A percentile compares a stretch with the other conserved stretches of the same genome.
These are phyloP conservation scores for Collybia sordida DNA, from an alignment of 768 basidiomycete species.

Conservation along the genomic window DNA sequence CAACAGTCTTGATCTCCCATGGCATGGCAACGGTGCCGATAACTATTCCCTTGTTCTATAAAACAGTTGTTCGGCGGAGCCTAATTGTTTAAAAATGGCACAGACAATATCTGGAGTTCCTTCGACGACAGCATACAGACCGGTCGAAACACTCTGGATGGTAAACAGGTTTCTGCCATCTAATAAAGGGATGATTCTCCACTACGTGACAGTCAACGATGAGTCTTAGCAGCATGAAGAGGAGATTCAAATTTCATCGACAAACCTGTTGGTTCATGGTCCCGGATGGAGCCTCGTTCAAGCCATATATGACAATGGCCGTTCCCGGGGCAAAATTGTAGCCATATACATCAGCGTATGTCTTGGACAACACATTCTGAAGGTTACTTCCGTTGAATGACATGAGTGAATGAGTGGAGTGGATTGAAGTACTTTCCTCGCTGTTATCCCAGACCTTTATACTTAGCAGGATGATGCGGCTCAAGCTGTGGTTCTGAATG, in stretches of 20 bases:
- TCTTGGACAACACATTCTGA: background rate
- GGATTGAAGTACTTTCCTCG: background rate
- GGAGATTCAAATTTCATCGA: background rate
- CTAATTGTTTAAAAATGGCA: background rate
- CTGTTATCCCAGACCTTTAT: no score
- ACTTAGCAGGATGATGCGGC: no score
- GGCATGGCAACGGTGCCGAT: background rate
- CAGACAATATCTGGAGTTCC: background rate
- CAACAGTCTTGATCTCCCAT: background rate
- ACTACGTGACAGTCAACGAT: background rate
- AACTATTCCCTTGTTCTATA: background rate
- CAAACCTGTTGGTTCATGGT: background rate
- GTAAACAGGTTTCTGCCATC: background rate
- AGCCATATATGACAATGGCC: background rate
- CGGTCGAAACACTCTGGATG: slow-evolving; percentile 1
- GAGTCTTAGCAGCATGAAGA: background rate
- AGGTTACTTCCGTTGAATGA: background rate
- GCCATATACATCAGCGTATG: background rate
- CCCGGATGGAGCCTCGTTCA: slow-evolving; percentile 1
- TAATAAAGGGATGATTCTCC: background rate
- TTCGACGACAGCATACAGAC: background rate
- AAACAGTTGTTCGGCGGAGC: background rate
- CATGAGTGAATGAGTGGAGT: background rate
- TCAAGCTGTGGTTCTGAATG: no score
- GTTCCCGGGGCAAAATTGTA: background rate